phyloP scores from a whole-genome alignment of 1,284 basidiomycete species.

The Peniophora sp. region DNA sequence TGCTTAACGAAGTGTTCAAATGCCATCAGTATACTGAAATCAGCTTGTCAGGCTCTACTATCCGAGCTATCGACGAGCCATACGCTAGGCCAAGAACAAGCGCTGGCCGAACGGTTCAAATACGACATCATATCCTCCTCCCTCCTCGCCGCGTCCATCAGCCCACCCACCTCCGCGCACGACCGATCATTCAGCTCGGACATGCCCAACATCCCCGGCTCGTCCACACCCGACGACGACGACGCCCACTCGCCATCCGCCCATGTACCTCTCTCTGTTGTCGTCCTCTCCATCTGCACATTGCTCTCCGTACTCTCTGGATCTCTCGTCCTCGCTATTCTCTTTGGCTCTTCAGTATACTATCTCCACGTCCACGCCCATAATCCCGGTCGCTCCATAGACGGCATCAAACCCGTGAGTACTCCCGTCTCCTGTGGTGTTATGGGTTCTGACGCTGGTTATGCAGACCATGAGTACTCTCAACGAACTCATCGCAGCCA shows the following conservation, averaged over 20 bases:
- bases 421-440: conserved; percentile 2
- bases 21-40: too few species aligned
- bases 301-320: conserved; percentile 39
- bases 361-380: conserved; percentile 28
- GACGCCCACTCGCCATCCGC: not conserved
- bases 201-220: conserved; percentile 13
- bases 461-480: conserved; percentile 53
- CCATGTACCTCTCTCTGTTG: conserved; percentile 4
- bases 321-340: conserved; percentile 35
- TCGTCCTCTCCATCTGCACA: conserved; percentile 14
- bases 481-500: conserved; percentile 56
- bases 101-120: conserved; percentile 73
- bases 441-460: not conserved
- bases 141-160: conserved; percentile 41
- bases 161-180: conserved; percentile 14
- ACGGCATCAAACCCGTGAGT: conserved; percentile 47
- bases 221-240: conserved; percentile 9
- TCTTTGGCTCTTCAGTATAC: conserved; percentile 34
- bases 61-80: conserved; percentile 14
- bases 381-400: conserved; percentile 29
- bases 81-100: conserved; percentile 19
- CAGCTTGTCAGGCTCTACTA: conserved; percentile 14
- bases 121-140: conserved; percentile 80
- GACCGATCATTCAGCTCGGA: conserved; percentile 19
- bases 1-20: too few species aligned